Conservation (phyloP, 1,284 basidiomycete species). For the Cutaneotrichosporon mucoides region DNA sequence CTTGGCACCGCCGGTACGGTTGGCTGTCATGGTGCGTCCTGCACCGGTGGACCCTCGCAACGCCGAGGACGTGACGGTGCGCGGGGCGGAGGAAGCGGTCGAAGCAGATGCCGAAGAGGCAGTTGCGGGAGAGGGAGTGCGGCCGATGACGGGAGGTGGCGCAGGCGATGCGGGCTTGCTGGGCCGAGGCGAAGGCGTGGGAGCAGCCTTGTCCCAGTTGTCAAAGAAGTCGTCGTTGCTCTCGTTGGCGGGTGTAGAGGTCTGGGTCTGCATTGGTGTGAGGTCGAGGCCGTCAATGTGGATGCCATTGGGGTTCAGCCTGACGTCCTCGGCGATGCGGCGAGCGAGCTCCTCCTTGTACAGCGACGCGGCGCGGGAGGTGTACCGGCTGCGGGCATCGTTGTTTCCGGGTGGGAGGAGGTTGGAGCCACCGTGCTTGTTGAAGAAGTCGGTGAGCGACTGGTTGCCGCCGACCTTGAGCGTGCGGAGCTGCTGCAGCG, state of each 20-base stretch:
- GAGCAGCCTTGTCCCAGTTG: slow-evolving; percentile 74
- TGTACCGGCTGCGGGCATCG: slow-evolving; percentile 86
- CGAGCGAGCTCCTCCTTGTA: slow-evolving; percentile 90
- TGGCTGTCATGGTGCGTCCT: slow-evolving; percentile 57
- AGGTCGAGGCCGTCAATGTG: slow-evolving; percentile 67
- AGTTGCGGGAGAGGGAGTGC: slow-evolving; percentile 16
- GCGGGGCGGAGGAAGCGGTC: slow-evolving; percentile 24
- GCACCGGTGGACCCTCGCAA: slow-evolving; percentile 41
- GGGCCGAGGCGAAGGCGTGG: slow-evolving; percentile 33
- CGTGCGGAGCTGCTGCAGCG: slow-evolving; percentile 79
- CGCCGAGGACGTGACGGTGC: slow-evolving; percentile 52
- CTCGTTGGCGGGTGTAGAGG: slow-evolving; percentile 47
- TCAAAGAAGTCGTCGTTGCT: slow-evolving; percentile 89
- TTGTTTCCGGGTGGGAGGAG: slow-evolving; percentile 61
- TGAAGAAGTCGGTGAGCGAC: slow-evolving; percentile 85
- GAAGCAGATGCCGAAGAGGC: slow-evolving; percentile 21
- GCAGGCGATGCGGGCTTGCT: slow-evolving; percentile 26
- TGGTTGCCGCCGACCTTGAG: slow-evolving; percentile 97
- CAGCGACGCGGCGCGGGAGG: slow-evolving; percentile 71
- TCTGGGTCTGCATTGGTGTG: slow-evolving; percentile 51
- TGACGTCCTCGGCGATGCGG: slow-evolving; percentile 74
- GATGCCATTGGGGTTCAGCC: slow-evolving; percentile 69
- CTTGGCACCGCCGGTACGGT: slow-evolving; percentile 37
- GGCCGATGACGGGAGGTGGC: slow-evolving; percentile 40
- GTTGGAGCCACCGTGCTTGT: slow-evolving; percentile 70